phyloP scores from a whole-genome alignment of 768 basidiomycete species.

The Lanmaoa pseudosensibilis region DNA sequence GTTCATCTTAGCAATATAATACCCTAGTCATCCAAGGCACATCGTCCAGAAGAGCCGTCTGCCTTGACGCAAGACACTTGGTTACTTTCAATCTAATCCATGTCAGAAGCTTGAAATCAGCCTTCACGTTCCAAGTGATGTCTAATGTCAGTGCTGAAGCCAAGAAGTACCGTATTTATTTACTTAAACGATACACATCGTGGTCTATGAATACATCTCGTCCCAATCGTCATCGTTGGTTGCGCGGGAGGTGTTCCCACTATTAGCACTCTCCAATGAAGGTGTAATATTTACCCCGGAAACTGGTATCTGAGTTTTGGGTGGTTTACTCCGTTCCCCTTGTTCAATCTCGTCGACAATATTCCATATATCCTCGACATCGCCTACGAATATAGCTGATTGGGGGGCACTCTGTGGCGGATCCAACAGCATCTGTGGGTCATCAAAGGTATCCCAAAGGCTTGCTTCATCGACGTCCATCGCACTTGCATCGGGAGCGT shows the following conservation, averaged over 20 bases:
- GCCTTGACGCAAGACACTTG: neutral
- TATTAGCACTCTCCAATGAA: constrained; percentile 9
- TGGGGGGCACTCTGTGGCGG: constrained; percentile 2
- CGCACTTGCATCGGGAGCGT: constrained; percentile 2
- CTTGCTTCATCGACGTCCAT: constrained; percentile 42
- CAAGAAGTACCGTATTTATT: neutral
- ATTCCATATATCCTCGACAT: constrained; percentile 75
- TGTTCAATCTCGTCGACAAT: constrained; percentile 57
- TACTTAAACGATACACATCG: neutral
- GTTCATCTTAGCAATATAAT: neutral
- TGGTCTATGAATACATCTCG: constrained; percentile 56
- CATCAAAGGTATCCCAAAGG: constrained; percentile 34
- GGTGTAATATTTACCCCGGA: constrained; percentile 23
- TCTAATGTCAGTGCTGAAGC: neutral
- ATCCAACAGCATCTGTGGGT: constrained; percentile 2
- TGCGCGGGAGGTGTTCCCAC: constrained; percentile 14
- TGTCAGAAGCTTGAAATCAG: neutral
- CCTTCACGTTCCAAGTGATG: neutral
- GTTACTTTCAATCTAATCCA: neutral
- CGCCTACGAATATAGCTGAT: constrained; percentile 22
- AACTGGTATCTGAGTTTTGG: constrained; percentile 21
- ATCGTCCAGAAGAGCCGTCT: neutral
- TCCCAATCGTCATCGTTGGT: constrained; percentile 59
- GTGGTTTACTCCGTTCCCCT: constrained; percentile 8
- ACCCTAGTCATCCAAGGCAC: neutral